Conservation (phyloP, 345 rosid species). For the Moricandia moricandioides region DNA sequence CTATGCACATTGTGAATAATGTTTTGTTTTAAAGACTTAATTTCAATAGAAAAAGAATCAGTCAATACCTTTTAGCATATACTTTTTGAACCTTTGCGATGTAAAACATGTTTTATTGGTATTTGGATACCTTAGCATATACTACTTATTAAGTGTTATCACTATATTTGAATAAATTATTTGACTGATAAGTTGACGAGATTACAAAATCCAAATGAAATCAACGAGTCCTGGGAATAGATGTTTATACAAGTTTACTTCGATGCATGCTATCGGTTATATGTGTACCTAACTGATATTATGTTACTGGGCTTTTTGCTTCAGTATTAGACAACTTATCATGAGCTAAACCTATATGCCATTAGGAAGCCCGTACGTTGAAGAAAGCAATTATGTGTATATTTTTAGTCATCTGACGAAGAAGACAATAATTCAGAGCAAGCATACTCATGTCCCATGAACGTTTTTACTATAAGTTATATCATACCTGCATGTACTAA, state of each 20-base stretch:
- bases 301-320: conserved; percentile 1
- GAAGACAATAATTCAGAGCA: not conserved
- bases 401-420: not conserved
- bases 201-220: not conserved
- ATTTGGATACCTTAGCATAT: no score
- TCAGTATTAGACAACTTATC: not conserved
- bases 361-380: not conserved
- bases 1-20: no score
- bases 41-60: no score
- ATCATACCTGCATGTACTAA: not conserved
- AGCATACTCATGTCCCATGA: not conserved
- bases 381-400: not conserved
- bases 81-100: no score
- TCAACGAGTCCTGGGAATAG: not conserved
- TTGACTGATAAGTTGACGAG: not conserved
- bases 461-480: not conserved
- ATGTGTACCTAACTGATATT: not conserved
- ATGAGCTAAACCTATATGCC: not conserved
- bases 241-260: no score
- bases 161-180: not conserved
- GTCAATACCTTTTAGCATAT: no score
- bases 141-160: no score
- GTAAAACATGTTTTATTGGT: no score
- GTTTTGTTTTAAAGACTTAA: no score
- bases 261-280: not conserved